Base-by-base conservation (phyloP, 192 early-diverging fungal species). In the Podila minutissima region DNA sequence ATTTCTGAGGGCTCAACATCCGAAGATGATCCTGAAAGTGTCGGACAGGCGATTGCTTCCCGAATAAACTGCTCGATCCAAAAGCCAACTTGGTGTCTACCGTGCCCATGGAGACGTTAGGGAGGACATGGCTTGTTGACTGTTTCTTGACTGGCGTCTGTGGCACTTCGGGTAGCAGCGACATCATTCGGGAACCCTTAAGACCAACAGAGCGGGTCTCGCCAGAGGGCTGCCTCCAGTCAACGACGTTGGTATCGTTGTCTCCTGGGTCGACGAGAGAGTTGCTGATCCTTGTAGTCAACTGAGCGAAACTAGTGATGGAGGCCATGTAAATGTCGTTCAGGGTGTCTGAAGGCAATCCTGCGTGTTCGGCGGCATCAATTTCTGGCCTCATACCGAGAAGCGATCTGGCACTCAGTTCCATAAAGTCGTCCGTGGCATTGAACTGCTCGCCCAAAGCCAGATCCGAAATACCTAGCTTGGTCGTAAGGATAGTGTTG, bases 351-450 rank as follows among this genome's bases (percentile, higher is more conserved):
- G 75, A 71, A 11, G 57, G n/a, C n/a, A 78, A 24, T 1, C 75
- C 75, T 26, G 69, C 69, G 20, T 71, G 69, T 29, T 78, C 75
- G 9, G 71, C 55, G 6, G 69, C 37, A 59, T 78, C 75, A 26
- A 78, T 78, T 37, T 78, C 75, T 11, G 75, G 33, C 48, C 75
- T 38, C 48, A 78, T 22, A 1, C 75, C 75, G 5, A 78, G 69
- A n/a, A 78, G 64, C 13, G 69, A 71, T 20, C 69, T 37, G 7
- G 75, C 75, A 31, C 75, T 78, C 12, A 78, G 48, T 32, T 78
- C 75, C 75, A 78, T 78, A 71, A 78, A 78, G 31, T 78, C 69
- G 3, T 78, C 69, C 28, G 75, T 78, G 6, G 75, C 75, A 26
- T 62, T 12, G 67, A 78, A 78, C 59, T 78, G 75, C 4, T 78